A percentile compares a stretch with the other conserved stretches of the same genome.
Evolutionary conservation across 2,329 filamentous ascomycete species (phyloP).

Genomic region (Capronia epimyces): DNA sequence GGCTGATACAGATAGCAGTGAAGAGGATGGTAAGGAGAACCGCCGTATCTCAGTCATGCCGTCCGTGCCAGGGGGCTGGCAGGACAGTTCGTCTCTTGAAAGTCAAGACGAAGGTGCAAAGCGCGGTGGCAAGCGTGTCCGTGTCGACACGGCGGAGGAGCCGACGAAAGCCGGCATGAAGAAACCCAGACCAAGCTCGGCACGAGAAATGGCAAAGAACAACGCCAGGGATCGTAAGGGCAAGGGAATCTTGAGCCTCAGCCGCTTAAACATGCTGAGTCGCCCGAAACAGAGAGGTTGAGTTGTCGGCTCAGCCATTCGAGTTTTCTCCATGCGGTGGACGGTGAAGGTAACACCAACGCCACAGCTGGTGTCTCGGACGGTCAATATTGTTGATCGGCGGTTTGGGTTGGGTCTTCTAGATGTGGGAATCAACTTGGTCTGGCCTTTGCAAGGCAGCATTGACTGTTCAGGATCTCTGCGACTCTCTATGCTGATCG

Average conservation of each 20-base stretch:
- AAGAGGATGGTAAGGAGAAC: slow-evolving; percentile 24
- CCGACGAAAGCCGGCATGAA: slow-evolving; percentile 18
- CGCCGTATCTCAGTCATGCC: slow-evolving; percentile 24
- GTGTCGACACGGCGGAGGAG: slow-evolving; percentile 2
- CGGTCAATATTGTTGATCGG: too few species aligned
- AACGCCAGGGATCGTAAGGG: slow-evolving; percentile 26
- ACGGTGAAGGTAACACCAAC: background rate
- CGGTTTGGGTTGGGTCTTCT: too few species aligned
- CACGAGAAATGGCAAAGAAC: slow-evolving; percentile 26
- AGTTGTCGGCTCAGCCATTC: background rate
- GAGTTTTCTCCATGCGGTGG: background rate
- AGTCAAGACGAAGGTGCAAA: slow-evolving; percentile 28
- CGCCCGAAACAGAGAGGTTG: slow-evolving; percentile 38
- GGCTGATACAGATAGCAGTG: slow-evolving; percentile 22
- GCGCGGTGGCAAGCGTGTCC: slow-evolving; percentile 22
- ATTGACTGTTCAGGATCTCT: too few species aligned
- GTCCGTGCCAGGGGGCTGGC: slow-evolving; percentile 26
- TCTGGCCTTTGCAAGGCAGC: too few species aligned
- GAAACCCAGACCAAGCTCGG: slow-evolving; percentile 20
- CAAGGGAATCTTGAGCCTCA: slow-evolving; percentile 38
- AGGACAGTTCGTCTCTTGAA: slow-evolving; percentile 12
- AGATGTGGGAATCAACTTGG: too few species aligned
- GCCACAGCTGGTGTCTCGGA: background rate
- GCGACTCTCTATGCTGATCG: too few species aligned
- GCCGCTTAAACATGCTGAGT: slow-evolving; percentile 45